phyloP scores from a whole-genome alignment of 495 filamentous ascomycete genomes.

The Aspergillus taichungensis region DNA sequence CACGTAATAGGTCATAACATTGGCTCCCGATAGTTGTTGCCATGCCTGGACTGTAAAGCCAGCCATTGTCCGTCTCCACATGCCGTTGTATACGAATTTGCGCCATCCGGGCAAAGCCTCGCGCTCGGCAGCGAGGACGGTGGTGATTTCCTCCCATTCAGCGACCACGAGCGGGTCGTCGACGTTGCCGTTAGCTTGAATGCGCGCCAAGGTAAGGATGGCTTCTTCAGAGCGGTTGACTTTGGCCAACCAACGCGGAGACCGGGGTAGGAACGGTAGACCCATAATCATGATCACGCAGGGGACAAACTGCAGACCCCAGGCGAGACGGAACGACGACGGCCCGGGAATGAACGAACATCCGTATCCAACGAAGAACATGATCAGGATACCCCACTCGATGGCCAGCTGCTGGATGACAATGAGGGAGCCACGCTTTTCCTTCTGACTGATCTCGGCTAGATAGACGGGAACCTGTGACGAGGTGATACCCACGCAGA shows the following conservation, averaged over 20 bases:
- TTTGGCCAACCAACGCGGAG: conserved; percentile 59
- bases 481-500: conserved; percentile 58
- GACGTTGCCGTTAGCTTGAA: conserved; percentile 49
- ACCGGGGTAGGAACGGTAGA: conserved; percentile 53
- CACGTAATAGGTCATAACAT: conserved; percentile 53
- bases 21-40: conserved; percentile 54
- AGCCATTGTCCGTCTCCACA: conserved; percentile 57
- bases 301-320: conserved; percentile 57
- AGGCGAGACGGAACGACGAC: conserved; percentile 55
- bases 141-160: conserved; percentile 49
- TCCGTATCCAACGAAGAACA: conserved; percentile 43
- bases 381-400: conserved; percentile 49
- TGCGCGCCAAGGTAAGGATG: conserved; percentile 49
- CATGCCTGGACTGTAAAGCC: conserved; percentile 50
- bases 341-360: conserved; percentile 50
- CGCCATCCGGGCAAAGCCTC: conserved; percentile 46
- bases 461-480: conserved; percentile 63
- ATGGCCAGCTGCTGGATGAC: conserved; percentile 61
- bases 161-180: conserved; percentile 54
- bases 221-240: conserved; percentile 52
- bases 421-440: conserved; percentile 53
- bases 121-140: conserved; percentile 49
- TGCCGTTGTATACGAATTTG: conserved; percentile 51
- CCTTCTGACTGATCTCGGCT: conserved; percentile 53
- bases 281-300: conserved; percentile 47